Evolutionary conservation across 495 filamentous ascomycete species (phyloP).

Genomic region (Symbiotaphrina buchneri): DNA sequence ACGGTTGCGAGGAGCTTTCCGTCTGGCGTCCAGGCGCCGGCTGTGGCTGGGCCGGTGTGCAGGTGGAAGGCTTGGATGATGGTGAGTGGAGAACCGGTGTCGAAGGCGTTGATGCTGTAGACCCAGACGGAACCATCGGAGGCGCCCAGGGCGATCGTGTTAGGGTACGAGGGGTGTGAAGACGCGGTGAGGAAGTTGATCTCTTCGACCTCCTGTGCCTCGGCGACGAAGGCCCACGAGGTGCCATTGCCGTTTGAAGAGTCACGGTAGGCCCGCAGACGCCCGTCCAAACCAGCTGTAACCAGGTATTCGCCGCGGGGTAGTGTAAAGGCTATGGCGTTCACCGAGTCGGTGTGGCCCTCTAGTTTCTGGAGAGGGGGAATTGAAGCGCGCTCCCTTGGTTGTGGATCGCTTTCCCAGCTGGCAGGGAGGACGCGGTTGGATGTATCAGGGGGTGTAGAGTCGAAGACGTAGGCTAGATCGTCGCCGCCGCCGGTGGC

Average conservation of each 20-base stretch:
- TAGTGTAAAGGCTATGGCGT: constrained; percentile 61
- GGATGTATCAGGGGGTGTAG: constrained; percentile 22
- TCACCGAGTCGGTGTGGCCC: constrained; percentile 81
- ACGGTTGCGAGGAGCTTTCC: constrained; percentile 80
- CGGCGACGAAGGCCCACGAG: constrained; percentile 38
- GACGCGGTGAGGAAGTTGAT: constrained; percentile 78
- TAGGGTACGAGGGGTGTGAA: constrained; percentile 41
- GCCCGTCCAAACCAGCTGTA: constrained; percentile 70
- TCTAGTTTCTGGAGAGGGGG: constrained; percentile 42
- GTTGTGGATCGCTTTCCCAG: constrained; percentile 45
- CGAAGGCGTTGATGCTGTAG: constrained; percentile 50
- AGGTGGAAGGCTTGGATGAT: constrained; percentile 82
- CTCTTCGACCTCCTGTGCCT: constrained; percentile 73
- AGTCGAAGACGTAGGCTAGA: constrained; percentile 62
- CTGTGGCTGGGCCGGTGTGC: constrained; percentile 70
- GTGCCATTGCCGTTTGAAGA: constrained; percentile 11
- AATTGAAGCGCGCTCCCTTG: constrained; percentile 32
- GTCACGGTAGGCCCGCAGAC: constrained; percentile 12
- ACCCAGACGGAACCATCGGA: constrained; percentile 94
- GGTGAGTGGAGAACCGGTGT: constrained; percentile 36
- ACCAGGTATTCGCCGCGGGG: constrained; percentile 68
- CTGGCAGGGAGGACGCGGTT: constrained; percentile 46
- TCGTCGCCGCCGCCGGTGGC: constrained; percentile 77
- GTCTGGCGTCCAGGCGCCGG: constrained; percentile 76
- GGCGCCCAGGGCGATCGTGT: constrained; percentile 76